Conservation (phyloP, 805 yeast species). For the Tetrapisispora pingtungensis region DNA sequence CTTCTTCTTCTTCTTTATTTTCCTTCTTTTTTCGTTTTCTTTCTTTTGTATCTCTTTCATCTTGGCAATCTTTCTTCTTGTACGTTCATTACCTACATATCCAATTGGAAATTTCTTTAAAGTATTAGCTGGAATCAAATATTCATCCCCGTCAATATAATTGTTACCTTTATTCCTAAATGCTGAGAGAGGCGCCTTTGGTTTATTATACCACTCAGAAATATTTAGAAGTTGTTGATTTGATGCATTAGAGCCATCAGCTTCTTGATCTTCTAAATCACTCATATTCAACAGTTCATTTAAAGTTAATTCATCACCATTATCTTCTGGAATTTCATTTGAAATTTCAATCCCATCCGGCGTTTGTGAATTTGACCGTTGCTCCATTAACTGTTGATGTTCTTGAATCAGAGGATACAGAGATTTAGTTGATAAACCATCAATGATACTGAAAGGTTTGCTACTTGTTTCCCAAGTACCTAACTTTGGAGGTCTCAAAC, state of each 20-base stretch:
- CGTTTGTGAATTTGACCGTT: conserved; percentile 18
- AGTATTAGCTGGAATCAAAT: conserved; percentile 21
- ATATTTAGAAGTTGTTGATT: conserved; percentile 26
- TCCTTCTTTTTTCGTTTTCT: conserved; percentile 27
- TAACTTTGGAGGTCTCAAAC: conserved; percentile 80
- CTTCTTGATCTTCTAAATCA: conserved; percentile 64
- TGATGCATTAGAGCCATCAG: conserved; percentile 38
- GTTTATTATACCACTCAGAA: conserved; percentile 32
- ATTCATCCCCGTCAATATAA: conserved; percentile 26
- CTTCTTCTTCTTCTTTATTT: conserved; percentile 27
- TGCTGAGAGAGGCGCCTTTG: conserved; percentile 74
- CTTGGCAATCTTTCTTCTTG: conserved; percentile 28
- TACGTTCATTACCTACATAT: conserved; percentile 28
- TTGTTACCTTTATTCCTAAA: conserved; percentile 69
- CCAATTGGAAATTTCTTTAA: conserved; percentile 29
- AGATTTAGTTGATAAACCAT: conserved; percentile 85
- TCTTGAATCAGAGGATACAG: conserved; percentile 42
- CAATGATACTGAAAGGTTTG: conserved; percentile 88
- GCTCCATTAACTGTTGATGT: conserved; percentile 21
- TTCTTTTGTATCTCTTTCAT: conserved; percentile 29
- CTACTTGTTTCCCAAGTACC: conserved; percentile 86
- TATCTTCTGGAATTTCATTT: conserved; percentile 8
- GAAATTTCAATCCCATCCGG: conserved; percentile 7
- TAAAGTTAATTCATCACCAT: conserved; percentile 37
- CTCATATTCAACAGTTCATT: conserved; percentile 85